Evolutionary conservation across 805 yeast species (phyloP).

Genomic region (Candida corydali): DNA sequence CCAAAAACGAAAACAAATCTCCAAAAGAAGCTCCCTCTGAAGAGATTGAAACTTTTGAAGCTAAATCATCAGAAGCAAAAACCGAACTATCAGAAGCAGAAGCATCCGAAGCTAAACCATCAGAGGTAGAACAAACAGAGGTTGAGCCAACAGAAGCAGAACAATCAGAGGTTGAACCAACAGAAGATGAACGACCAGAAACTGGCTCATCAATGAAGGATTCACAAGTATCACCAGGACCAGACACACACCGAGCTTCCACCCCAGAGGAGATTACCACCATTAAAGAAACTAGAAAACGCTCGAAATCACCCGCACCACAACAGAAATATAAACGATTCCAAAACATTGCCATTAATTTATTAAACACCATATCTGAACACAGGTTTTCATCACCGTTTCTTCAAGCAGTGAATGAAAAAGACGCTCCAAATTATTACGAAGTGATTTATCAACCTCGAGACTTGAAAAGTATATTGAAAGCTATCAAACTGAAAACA

Average conservation of each 20-base stretch:
- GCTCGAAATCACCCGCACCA: conserved; percentile 17
- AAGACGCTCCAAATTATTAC: conserved; percentile 68
- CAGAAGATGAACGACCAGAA: conserved; percentile 7
- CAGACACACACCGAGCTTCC: no score
- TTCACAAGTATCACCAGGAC: neutral
- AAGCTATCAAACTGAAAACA: conserved; percentile 44
- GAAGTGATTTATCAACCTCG: conserved; percentile 58
- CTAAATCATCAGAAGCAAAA: no score
- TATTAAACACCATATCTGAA: conserved; percentile 61
- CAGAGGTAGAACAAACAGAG: conserved; percentile 8
- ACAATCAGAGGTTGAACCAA: neutral
- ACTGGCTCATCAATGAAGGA: no score
- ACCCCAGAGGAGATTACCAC: conserved; percentile 2
- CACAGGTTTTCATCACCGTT: conserved; percentile 74
- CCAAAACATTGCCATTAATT: conserved; percentile 56
- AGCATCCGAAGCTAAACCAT: no score
- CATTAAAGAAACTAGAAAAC: conserved; percentile 9
- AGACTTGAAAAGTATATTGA: conserved; percentile 61
- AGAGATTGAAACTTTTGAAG: no score
- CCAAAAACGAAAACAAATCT: no score
- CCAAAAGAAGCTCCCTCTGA: no score
- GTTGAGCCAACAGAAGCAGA: conserved; percentile 4
- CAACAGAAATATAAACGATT: conserved; percentile 45
- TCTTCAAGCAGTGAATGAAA: conserved; percentile 60
- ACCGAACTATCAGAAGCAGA: no score